phyloP scores from a whole-genome alignment of 257 asterid genomes.

The Oldenlandia corymbosa region DNA sequence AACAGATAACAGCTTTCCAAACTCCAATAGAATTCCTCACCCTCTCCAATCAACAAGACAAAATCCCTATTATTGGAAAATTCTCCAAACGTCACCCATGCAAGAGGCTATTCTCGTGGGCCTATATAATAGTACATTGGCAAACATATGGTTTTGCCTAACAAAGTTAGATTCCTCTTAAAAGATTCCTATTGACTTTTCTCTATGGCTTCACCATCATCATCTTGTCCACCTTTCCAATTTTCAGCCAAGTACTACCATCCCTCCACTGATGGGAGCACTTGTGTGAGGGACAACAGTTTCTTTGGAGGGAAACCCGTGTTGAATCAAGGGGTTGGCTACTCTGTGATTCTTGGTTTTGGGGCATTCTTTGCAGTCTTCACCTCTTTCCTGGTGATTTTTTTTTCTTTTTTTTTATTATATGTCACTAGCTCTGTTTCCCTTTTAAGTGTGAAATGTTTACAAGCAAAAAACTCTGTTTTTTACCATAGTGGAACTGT shows the following conservation, averaged over 20 bases:
- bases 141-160: not conserved
- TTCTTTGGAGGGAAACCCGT: constrained; percentile 77
- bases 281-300: constrained; percentile 62
- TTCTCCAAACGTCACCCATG: constrained; percentile 20
- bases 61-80: constrained; percentile 1
- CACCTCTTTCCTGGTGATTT: constrained; percentile 74
- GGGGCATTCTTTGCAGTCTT: constrained; percentile 85
- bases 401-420: not conserved
- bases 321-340: constrained; percentile 79
- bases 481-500: too few relatives aligned
- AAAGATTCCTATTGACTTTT: not conserved
- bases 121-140: not conserved
- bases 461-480: not conserved
- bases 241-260: constrained; percentile 65
- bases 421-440: not conserved
- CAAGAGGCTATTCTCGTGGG: constrained; percentile 12
- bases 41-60: not conserved
- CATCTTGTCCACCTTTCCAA: constrained; percentile 60
- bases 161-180: not conserved
- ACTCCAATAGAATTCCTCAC: not conserved
- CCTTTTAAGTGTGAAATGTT: not conserved
- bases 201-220: constrained; percentile 49
- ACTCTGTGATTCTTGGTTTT: constrained; percentile 85
- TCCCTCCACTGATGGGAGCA: constrained; percentile 31
- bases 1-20: not conserved